These are phyloP conservation scores for Cladosporium sp. DNA, from an alignment of 2,329 filamentous ascomycete species.

Conservation along the genomic window DNA sequence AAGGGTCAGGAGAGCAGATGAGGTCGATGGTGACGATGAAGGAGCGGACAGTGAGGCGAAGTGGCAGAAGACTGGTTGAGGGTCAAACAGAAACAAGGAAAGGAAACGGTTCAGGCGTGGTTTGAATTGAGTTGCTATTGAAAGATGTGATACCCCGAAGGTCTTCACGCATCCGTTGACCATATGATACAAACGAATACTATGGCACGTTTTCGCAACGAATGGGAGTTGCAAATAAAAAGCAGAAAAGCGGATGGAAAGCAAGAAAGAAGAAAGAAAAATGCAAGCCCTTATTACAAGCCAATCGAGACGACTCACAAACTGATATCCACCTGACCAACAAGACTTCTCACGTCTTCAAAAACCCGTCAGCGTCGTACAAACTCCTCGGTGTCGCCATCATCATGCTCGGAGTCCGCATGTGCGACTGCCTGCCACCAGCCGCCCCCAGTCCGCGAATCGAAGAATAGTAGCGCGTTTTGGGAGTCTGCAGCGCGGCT, in stretches of 20 bases:
- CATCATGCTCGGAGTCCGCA: constrained; percentile 7
- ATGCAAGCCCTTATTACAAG: neutral
- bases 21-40: constrained; percentile 37
- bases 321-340: too few species aligned
- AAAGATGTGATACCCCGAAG: constrained; percentile 4
- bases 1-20: constrained; percentile 35
- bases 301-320: neutral
- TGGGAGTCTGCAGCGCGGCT: neutral
- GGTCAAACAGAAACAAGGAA: neutral
- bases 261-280: neutral
- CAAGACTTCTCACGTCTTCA: constrained; percentile 16
- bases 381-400: constrained; percentile 42
- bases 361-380: constrained; percentile 42
- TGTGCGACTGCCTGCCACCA: constrained; percentile 9
- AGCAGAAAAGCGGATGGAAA: neutral
- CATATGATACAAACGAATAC: neutral
- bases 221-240: neutral
- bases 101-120: neutral
- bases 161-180: neutral
- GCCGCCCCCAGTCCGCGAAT: constrained; percentile 2
- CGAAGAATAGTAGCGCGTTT: neutral
- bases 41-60: constrained; percentile 43
- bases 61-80: constrained; percentile 50
- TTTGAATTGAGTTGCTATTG: neutral
- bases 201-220: neutral